Evolutionary conservation across 768 basidiomycete genomes (phyloP), one percentile per base, ranked within the genome.

Genomic region (Boletus fagicola): DNA sequence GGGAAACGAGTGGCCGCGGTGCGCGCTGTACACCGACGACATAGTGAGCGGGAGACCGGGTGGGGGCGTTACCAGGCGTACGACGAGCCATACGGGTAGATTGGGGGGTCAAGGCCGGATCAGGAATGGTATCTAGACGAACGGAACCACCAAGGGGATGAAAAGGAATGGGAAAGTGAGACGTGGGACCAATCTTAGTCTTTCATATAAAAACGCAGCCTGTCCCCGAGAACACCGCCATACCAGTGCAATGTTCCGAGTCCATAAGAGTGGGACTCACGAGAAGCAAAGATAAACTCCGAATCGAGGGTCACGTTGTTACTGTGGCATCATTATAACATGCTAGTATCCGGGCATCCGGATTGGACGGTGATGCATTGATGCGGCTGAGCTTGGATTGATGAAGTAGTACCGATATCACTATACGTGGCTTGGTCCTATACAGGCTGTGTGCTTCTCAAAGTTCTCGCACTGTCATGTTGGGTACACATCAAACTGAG

Each of bases 1-100:
- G 38, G 8, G 64, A 61, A n/a, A 77, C 75, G 5, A 75, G 67
- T 4, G 75, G 71, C 8, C 58, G 53, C 5, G 51, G 26, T 20
- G 54, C 30, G 36, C 33, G 57, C 9, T 62, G 64, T 22, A 58
- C 50, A 5, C 67, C 73, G 11, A 72, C 57, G 31, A 56, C 42
- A 53, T 62, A 73, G 28, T 28, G 28, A 4, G 18, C n/a, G 1
- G 61, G 35, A 11, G 50, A 20, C 10, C 20, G 47, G 15, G 54
- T 16, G 26, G 49, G 20, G 10, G 35, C 33, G 15, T 46, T 56
- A n/a, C 24, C 28, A 9, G 59, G 10, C 18, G 50, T 26, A 12
- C n/a, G 24, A 47, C 59, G 51, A 20, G 47, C 10, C 60, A 58
- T 62, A 30, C 20, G 4, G 30, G 16, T 20, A 9, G n/a, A 22